These are phyloP conservation scores for Punica granatum DNA, from an alignment of 345 rosid species.

Conservation along the genomic window DNA sequence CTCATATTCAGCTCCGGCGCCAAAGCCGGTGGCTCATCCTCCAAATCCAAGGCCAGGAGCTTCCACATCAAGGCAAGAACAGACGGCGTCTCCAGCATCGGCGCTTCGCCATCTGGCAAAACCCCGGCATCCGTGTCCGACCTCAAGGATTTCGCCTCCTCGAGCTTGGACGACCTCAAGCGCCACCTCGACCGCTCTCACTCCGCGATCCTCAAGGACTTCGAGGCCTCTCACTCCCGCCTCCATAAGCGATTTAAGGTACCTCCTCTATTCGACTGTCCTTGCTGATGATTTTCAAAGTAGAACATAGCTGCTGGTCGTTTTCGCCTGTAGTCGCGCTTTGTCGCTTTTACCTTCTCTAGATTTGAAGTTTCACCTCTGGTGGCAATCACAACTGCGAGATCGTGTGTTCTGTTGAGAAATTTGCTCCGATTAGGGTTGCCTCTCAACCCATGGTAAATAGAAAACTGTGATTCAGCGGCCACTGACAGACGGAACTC, in stretches of 20 bases:
- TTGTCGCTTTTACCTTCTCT: not conserved
- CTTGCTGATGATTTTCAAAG: not conserved
- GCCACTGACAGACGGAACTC: not conserved
- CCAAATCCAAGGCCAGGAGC: constrained; percentile 8
- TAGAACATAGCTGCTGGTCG: not conserved
- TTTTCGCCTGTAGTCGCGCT: not conserved
- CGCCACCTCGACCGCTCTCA: constrained; percentile 35
- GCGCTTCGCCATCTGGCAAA: constrained; percentile 16
- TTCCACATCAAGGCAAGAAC: not conserved
- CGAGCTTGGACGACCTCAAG: constrained; percentile 36
- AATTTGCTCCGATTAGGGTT: too few relatives aligned
- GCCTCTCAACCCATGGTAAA: not conserved
- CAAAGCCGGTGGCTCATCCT: constrained; percentile 2
- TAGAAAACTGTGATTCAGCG: not conserved
- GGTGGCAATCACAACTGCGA: too few relatives aligned
- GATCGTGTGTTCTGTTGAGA: too few relatives aligned
- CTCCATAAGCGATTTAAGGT: constrained; percentile 55
- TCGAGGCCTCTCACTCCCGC: constrained; percentile 44
- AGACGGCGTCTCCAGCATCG: constrained; percentile 4
- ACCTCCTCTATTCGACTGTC: not conserved
- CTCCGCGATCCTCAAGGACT: constrained; percentile 42
- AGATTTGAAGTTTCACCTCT: not conserved
- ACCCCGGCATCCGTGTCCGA: constrained; percentile 27
- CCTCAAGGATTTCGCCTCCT: constrained; percentile 30
- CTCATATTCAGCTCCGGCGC: not conserved